Evolutionary conservation across 768 basidiomycete genomes (phyloP).

Genomic region (Phlebiopsis gigantea): DNA sequence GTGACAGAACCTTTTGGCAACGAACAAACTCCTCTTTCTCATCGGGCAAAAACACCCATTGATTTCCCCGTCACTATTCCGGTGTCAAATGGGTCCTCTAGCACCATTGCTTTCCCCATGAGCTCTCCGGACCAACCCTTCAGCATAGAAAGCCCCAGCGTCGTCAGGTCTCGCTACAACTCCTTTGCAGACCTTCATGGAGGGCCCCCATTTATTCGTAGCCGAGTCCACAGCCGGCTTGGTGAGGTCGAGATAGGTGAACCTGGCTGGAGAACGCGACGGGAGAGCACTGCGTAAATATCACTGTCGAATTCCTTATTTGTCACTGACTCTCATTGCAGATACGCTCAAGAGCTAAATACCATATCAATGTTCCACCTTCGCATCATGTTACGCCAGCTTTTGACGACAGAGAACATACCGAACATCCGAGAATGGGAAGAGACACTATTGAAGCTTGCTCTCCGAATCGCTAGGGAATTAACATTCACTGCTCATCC

Average conservation of each 20-base stretch:
- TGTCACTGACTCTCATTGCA: constrained; percentile 26
- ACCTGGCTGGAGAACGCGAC: constrained; percentile 78
- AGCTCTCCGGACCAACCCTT: constrained; percentile 64
- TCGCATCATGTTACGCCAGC: constrained; percentile 86
- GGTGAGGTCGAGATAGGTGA: constrained; percentile 50
- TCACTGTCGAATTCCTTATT: neutral
- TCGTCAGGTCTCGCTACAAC: constrained; percentile 57
- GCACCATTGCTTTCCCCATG: constrained; percentile 77
- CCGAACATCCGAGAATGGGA: constrained; percentile 88
- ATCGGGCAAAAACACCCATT: constrained; percentile 40
- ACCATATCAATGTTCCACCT: constrained; percentile 84
- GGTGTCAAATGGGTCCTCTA: constrained; percentile 49
- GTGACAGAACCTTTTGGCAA: constrained; percentile 36
- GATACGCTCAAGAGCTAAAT: constrained; percentile 82
- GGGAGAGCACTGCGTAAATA: constrained; percentile 86
- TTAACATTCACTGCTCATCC: constrained; percentile 68
- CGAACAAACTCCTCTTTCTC: constrained; percentile 35
- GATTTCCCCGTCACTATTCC: constrained; percentile 54
- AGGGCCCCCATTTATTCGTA: constrained; percentile 67
- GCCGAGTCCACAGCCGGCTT: constrained; percentile 76
- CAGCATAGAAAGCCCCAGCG: constrained; percentile 50
- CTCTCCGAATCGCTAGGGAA: constrained; percentile 82
- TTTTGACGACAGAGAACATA: constrained; percentile 77
- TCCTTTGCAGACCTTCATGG: constrained; percentile 71
- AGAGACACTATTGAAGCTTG: constrained; percentile 70